A percentile compares a stretch with the other conserved stretches of the same genome.
Evolutionary conservation across 768 basidiomycete species (phyloP).

Genomic region (Termitomyces titanicus): DNA sequence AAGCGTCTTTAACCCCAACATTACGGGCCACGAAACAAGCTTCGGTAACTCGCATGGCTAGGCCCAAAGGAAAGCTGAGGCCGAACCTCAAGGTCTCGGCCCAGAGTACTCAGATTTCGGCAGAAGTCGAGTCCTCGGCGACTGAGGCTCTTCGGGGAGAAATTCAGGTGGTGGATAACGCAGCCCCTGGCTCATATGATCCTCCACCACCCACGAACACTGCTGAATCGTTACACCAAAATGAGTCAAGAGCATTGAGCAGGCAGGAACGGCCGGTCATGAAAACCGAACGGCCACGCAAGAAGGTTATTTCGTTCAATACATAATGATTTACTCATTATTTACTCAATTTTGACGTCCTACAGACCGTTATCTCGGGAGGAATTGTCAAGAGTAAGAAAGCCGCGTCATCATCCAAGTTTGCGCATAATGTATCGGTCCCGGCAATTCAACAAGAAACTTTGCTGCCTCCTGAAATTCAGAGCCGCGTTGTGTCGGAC

Average conservation of each 20-base stretch:
- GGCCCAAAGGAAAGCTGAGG: constrained; percentile 10
- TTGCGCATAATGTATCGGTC: constrained; percentile 9
- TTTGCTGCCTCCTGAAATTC: not conserved
- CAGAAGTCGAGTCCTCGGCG: constrained; percentile 16
- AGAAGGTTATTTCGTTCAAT: constrained; percentile 4
- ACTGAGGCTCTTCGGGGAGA: constrained; percentile 21
- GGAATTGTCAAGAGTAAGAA: constrained; percentile 23
- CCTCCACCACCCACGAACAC: not conserved
- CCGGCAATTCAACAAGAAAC: constrained; percentile 7
- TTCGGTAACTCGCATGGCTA: not conserved
- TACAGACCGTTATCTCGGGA: constrained; percentile 23
- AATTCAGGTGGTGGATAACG: constrained; percentile 21
- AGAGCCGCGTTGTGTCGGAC: constrained; percentile 2
- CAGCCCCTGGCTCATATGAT: constrained; percentile 2
- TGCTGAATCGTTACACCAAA: not conserved
- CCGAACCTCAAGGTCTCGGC: constrained; percentile 15
- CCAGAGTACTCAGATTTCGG: constrained; percentile 9
- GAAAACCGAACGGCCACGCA: constrained; percentile 12
- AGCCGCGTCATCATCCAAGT: constrained; percentile 3
- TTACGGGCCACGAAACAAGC: constrained; percentile 2
- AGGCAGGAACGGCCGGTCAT: not conserved
- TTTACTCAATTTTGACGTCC: not conserved
- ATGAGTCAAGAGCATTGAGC: not conserved
- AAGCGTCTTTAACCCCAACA: constrained; percentile 4
- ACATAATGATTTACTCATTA: constrained; percentile 6